Evolutionary conservation across 2,329 filamentous ascomycete species (phyloP).

Genomic region (Colletotrichum australisinense): DNA sequence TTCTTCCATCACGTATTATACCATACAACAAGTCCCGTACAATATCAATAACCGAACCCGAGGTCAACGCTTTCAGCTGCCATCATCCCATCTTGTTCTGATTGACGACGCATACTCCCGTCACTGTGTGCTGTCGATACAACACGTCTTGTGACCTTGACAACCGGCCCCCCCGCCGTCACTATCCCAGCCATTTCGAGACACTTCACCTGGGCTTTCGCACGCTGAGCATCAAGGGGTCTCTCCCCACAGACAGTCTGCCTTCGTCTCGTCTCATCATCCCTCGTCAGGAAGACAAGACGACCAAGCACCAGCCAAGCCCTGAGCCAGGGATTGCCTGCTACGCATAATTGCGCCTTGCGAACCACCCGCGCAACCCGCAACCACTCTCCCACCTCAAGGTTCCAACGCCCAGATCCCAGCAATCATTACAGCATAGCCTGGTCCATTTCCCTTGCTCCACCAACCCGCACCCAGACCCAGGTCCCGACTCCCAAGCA

Average conservation of each 20-base stretch:
- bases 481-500: not conserved
- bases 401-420: not conserved
- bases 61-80: not conserved
- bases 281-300: slow-evolving; percentile 27
- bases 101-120: slow-evolving; percentile 7
- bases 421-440: slow-evolving; percentile 23
- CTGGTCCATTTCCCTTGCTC: slow-evolving; percentile 16
- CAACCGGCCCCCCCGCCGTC: slow-evolving; percentile 22
- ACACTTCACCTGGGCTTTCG: slow-evolving; percentile 25
- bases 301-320: slow-evolving; percentile 33
- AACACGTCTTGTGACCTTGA: slow-evolving; percentile 19
- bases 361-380: not conserved
- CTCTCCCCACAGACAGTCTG: slow-evolving; percentile 29
- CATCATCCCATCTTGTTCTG: not conserved
- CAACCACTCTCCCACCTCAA: not conserved
- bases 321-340: slow-evolving; percentile 30
- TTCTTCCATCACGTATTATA: not conserved
- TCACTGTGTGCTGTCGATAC: not conserved
- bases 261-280: slow-evolving; percentile 35
- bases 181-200: slow-evolving; percentile 33
- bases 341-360: slow-evolving; percentile 15
- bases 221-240: slow-evolving; percentile 34
- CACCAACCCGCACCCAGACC: not conserved
- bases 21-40: not conserved
- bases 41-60: not conserved